Percentiles rank a stretch among this genome's conserved stretches.
phyloP scores from a whole-genome alignment of 306 rosid genomes.

The Hylodesmum podocarpum region DNA sequence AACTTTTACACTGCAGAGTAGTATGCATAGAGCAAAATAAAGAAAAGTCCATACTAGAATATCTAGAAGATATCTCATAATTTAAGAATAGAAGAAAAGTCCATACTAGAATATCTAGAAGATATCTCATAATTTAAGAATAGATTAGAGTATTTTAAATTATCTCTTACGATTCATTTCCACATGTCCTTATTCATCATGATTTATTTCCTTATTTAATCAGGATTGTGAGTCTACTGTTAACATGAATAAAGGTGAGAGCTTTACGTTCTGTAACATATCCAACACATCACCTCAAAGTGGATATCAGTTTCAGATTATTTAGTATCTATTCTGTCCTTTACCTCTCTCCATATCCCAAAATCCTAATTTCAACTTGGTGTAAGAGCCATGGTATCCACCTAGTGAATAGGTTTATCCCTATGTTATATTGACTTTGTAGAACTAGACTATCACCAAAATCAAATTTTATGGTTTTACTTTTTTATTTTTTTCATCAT shows the following conservation, averaged over 20 bases:
- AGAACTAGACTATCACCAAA: no score
- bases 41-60: neutral
- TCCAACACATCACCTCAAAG: neutral
- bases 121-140: neutral
- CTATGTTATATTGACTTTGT: no score
- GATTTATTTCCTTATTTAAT: neutral
- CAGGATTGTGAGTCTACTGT: neutral
- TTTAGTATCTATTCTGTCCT: neutral
- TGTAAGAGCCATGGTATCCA: neutral
- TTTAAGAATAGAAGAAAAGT: no score
- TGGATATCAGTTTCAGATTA: neutral
- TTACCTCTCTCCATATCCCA: neutral
- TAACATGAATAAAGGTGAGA: neutral
- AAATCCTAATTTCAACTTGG: neutral
- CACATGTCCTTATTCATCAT: neutral
- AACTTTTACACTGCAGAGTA: neutral
- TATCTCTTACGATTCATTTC: neutral
- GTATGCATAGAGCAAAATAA: neutral
- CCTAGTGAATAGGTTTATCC: no score
- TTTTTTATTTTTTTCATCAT: no score
- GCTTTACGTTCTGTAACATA: neutral
- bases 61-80: no score
- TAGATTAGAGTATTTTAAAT: neutral
- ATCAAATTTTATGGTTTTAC: no score
- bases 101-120: no score